Base-by-base conservation (phyloP, 2,329 filamentous ascomycete genomes). In the Pseudocercospora musae region DNA sequence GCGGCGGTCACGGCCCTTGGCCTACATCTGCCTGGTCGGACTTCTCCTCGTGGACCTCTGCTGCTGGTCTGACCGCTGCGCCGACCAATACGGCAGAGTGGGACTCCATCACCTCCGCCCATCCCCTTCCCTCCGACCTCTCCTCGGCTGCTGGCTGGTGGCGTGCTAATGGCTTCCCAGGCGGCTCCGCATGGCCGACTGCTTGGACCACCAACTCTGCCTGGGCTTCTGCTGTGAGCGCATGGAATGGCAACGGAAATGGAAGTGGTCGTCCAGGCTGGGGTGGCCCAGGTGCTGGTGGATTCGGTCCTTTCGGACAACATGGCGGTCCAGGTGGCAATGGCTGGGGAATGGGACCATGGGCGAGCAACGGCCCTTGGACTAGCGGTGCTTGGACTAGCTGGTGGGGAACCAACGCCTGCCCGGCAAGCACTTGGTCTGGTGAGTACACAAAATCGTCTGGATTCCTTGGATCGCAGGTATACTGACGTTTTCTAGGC, bases 321-420 rank as follows among this genome's bases (percentile, higher is more conserved):
- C 58, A 49, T 31, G 65, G 64, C n/a, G 62, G 64, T 9, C 21
- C 40, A 6, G 58, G 61, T n/a, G 60, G 64, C 58, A 67, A 66
- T 29, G 73, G 74, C 18, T 75, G 73, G 72, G 74, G 74, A 23
- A 48, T 49, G 8, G 67, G 67, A 25, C 70, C 72, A 10, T 75
- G 73, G 73, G 67, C 65, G 4, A 68, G 63, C 40, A 66, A 56
- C 21, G 70, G 73, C 27, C 61, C 66, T 9, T 75, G 73, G 71
- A 74, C 73, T 3, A 58, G 61, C 6, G 74, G 73, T 9, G 69
- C 73, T 1, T 76, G 74, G 74, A 76, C 74, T 11, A 66, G 60
- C 25, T 76, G 74, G 74, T 76, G 74, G 74, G 73, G 73, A 15
- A 71, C 69, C 31, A 60, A 63, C 42, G 73, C 67, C 4, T 76